phyloP scores from a whole-genome alignment of 1,139 yeast genomes.

The Dujonia santamariae region DNA sequence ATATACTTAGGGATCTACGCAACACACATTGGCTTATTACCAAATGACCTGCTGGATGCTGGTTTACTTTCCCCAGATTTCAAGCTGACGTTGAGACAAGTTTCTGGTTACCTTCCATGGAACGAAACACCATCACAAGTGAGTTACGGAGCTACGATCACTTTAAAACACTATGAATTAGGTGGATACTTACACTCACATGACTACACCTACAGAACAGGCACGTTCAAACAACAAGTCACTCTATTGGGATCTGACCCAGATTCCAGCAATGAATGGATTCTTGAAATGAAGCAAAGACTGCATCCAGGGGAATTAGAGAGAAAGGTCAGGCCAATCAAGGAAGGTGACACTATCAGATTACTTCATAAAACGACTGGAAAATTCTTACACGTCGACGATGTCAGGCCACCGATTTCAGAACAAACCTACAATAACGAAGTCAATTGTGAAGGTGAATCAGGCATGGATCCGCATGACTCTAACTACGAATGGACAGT shows the following conservation, averaged over 20 bases:
- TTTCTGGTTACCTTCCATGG: constrained; percentile 17
- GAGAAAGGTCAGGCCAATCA: constrained; percentile 33
- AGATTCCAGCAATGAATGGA: constrained; percentile 64
- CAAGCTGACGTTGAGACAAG: constrained; percentile 39
- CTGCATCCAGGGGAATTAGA: constrained; percentile 27
- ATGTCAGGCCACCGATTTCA: constrained; percentile 68
- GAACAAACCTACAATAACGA: constrained; percentile 79
- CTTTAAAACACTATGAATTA: constrained; percentile 60
- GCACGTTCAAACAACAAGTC: constrained; percentile 67
- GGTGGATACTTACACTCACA: constrained; percentile 74
- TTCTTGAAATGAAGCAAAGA: constrained; percentile 47
- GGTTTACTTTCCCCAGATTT: constrained; percentile 55
- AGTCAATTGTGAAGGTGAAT: constrained; percentile 62
- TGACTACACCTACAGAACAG: constrained; percentile 46
- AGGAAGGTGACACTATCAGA: constrained; percentile 50
- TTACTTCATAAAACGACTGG: constrained; percentile 63
- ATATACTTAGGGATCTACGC: constrained; percentile 49
- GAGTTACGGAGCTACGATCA: constrained; percentile 62
- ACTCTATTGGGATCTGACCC: constrained; percentile 52
- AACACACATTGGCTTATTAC: constrained; percentile 47
- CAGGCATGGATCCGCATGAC: constrained; percentile 32
- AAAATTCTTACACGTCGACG: constrained; percentile 55
- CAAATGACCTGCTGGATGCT: constrained; percentile 33
- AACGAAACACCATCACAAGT: constrained; percentile 45
- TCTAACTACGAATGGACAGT: constrained; percentile 53